Percentiles rank a stretch among this genome's conserved stretches.
Conservation (phyloP, 2,329 filamentous ascomycete species). For the Hymenoscyphus infarciens region DNA sequence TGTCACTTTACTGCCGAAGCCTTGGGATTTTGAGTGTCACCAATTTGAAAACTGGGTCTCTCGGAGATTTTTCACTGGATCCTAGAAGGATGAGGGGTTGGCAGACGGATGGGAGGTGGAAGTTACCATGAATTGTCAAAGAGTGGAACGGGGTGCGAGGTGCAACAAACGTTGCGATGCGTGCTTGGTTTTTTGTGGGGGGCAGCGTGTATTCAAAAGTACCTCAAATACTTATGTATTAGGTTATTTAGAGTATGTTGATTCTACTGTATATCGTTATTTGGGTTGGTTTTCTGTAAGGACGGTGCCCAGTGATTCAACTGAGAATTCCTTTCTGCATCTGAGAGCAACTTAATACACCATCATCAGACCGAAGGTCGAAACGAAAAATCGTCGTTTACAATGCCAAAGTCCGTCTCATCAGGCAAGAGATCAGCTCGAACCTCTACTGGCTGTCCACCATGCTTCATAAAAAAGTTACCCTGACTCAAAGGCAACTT, state of each 20-base stretch:
- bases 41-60: background rate
- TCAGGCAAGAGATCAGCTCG: slow-evolving; percentile 28
- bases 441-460: slow-evolving; percentile 29
- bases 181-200: background rate
- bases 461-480: slow-evolving; percentile 33
- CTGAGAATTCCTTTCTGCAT: background rate
- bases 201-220: background rate
- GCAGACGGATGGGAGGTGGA: background rate
- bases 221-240: background rate
- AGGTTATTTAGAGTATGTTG: background rate
- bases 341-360: background rate
- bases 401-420: slow-evolving; percentile 25
- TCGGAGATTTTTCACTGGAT: background rate
- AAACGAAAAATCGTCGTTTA: slow-evolving; percentile 30
- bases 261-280: background rate
- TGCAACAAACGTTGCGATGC: slow-evolving; percentile 18
- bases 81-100: background rate
- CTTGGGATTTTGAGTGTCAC: background rate
- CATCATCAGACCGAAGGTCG: slow-evolving; percentile 10
- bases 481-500: slow-evolving; percentile 30
- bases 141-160: slow-evolving; percentile 17
- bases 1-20: background rate
- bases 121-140: slow-evolving; percentile 18
- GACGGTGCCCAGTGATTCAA: background rate
- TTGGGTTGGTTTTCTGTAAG: background rate